phyloP scores from a whole-genome alignment of 179 eudicot species.

The Silene vulgaris region DNA sequence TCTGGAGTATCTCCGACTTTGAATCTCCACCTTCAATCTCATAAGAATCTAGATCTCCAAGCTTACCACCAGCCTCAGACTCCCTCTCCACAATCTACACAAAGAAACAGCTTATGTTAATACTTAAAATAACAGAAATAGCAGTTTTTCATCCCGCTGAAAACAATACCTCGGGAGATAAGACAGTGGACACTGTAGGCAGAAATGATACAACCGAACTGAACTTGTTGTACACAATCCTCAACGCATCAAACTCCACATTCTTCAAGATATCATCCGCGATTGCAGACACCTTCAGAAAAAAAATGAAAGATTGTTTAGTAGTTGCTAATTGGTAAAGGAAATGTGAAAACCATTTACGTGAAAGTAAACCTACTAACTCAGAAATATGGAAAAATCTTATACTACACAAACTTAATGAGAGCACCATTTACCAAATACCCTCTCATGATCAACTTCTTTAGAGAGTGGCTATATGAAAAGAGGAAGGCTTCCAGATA shows the following conservation, averaged over 20 bases:
- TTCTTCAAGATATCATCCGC: conserved; percentile 91
- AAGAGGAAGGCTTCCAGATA: not conserved
- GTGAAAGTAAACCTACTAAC: no score
- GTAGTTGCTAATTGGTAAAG: not conserved
- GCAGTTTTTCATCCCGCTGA: not conserved
- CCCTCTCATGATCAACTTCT: not conserved
- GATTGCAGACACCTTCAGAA: conserved; percentile 53
- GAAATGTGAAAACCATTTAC: no score
- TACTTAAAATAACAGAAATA: not conserved
- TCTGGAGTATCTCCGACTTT: conserved; percentile 83
- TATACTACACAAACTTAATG: not conserved
- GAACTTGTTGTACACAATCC: conserved; percentile 85
- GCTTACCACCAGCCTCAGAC: conserved; percentile 79
- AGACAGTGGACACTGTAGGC: conserved; percentile 69
- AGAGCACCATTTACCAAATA: not conserved
- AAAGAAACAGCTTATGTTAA: not conserved
- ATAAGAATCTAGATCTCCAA: conserved; percentile 69
- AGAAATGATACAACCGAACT: conserved; percentile 70
- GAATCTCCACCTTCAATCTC: conserved; percentile 95
- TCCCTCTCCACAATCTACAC: conserved; percentile 77
- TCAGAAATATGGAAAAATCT: not conserved
- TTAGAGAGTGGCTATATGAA: not conserved
- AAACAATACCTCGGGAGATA: conserved; percentile 76
- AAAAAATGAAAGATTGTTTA: not conserved
- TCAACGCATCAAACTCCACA: conserved; percentile 80